These are phyloP conservation scores for Ceratocystis harringtonii DNA, from an alignment of 2,329 filamentous ascomycete species.

Conservation along the genomic window DNA sequence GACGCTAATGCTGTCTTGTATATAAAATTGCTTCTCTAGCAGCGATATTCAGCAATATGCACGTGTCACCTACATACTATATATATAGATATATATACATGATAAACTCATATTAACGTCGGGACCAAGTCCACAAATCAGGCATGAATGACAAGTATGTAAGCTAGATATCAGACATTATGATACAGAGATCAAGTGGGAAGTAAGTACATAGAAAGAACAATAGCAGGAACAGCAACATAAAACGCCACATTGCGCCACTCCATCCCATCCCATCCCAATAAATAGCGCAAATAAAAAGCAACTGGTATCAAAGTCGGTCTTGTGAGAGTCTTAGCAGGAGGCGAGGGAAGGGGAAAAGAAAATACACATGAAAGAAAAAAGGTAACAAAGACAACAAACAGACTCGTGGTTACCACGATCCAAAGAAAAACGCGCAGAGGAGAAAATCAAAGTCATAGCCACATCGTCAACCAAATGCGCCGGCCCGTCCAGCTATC, in stretches of 20 bases:
- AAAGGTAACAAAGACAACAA: neutral
- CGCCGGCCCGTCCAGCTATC: neutral
- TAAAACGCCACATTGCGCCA: neutral
- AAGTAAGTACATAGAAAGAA: neutral
- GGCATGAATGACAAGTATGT: neutral
- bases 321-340: neutral
- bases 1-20: no score
- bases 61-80: neutral
- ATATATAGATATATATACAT: neutral
- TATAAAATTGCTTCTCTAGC: no score
- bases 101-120: no score
- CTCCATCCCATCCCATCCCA: neutral
- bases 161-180: neutral
- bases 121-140: no score
- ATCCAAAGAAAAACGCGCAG: neutral
- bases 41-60: no score
- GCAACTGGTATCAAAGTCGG: constrained; percentile 3
- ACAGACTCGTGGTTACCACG: no score
- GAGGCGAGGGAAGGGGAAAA: neutral
- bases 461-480: constrained; percentile 1
- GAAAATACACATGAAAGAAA: neutral
- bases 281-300: neutral
- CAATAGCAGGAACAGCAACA: neutral
- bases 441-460: neutral
- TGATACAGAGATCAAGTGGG: neutral